Evolutionary conservation across 306 rosid genomes (phyloP).

Genomic region (Morella rubra): DNA sequence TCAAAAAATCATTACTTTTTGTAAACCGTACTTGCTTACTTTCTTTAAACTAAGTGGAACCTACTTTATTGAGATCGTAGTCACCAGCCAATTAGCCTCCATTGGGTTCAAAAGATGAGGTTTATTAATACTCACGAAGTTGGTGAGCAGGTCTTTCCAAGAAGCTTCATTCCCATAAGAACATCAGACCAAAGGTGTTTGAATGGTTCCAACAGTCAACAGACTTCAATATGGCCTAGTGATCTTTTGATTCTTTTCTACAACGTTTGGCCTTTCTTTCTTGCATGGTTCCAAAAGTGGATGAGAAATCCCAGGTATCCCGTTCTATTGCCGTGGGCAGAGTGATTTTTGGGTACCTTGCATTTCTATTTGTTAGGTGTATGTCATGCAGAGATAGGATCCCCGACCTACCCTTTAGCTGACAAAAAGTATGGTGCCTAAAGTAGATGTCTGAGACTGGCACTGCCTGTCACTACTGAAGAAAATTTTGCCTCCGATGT

Average conservation of each 20-base stretch:
- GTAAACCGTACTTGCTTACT: no score
- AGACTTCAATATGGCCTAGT: no score
- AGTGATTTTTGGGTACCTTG: background rate
- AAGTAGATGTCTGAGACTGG: conserved; percentile 22
- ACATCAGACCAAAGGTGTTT: background rate
- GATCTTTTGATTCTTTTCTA: conserved; percentile 6
- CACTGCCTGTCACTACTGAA: conserved; percentile 1
- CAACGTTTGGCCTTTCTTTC: conserved; percentile 15
- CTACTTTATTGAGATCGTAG: no score
- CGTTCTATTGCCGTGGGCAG: conserved; percentile 21
- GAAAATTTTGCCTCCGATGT: conserved; percentile 36
- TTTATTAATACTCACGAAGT: background rate
- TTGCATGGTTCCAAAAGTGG: conserved; percentile 33
- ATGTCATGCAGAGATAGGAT: background rate
- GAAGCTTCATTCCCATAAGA: background rate
- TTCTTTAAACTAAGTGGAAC: no score
- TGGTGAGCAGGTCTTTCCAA: background rate
- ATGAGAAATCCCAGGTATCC: conserved; percentile 47
- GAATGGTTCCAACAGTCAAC: background rate
- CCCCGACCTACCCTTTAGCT: background rate
- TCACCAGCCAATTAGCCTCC: background rate
- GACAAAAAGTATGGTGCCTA: conserved; percentile 24
- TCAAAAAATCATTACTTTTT: no score
- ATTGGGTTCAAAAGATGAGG: background rate
- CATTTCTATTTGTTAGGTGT: background rate